phyloP scores from a whole-genome alignment of 176 grass and related monocot species.

The Oryza rufipogon region DNA sequence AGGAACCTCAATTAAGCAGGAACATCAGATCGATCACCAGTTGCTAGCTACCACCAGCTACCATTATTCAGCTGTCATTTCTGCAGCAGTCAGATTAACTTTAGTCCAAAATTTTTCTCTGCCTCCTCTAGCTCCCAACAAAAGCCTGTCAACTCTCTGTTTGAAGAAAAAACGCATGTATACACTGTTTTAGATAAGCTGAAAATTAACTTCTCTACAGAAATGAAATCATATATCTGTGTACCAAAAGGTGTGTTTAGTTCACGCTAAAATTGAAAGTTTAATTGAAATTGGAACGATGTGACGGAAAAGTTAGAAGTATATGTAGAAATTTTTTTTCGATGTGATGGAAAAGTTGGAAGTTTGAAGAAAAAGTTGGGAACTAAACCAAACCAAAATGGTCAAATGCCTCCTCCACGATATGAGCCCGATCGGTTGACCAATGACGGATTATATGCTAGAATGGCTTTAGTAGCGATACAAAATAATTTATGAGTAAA shows the following conservation, averaged over 20 bases:
- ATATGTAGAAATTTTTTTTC: no score
- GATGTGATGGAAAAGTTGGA: no score
- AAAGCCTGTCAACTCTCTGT: neutral
- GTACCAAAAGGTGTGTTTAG: no score
- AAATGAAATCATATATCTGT: neutral
- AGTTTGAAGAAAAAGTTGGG: no score
- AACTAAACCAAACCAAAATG: neutral
- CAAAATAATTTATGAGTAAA: no score
- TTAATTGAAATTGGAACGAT: no score
- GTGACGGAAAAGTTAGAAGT: no score
- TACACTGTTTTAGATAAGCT: neutral
- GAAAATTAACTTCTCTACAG: neutral
- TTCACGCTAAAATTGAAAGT: no score
- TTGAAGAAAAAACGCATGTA: no score
- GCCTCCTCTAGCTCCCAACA: neutral
- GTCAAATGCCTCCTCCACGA: neutral
- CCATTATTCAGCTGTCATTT: neutral
- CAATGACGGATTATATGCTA: no score
- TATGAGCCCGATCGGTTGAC: no score
- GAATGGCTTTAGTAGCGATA: no score
- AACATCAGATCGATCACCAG: neutral
- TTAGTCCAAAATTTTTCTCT: neutral
- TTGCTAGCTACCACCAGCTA: neutral
- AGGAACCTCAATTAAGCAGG: conserved; percentile 31
- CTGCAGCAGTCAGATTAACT: neutral